phyloP scores from a whole-genome alignment of 1,139 yeast genomes.

The Lodderomyces parapsilosis region DNA sequence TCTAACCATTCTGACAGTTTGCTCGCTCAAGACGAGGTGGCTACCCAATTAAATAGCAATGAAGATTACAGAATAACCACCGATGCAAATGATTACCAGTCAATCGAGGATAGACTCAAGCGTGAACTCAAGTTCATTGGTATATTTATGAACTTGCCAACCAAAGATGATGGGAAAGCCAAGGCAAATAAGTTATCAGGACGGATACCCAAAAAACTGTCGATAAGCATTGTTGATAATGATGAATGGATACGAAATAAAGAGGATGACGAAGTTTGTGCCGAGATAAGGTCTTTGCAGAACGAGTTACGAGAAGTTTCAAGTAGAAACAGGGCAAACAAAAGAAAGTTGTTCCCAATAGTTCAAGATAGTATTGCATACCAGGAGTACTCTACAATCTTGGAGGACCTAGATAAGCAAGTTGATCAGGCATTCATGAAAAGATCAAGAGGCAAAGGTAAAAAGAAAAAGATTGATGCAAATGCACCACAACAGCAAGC shows the following conservation, averaged over 20 bases:
- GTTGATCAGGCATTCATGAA: constrained; percentile 92
- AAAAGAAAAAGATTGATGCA: constrained; percentile 63
- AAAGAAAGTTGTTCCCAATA: constrained; percentile 63
- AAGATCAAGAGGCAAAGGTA: constrained; percentile 78
- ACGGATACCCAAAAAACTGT: constrained; percentile 18
- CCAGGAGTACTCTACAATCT: constrained; percentile 87
- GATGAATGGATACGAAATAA: constrained; percentile 76
- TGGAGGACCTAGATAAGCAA: constrained; percentile 93
- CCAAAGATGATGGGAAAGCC: constrained; percentile 22
- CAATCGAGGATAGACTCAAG: constrained; percentile 83
- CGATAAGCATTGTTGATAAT: constrained; percentile 49
- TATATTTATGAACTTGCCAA: constrained; percentile 67
- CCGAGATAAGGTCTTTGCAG: constrained; percentile 77
- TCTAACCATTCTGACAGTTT: not conserved
- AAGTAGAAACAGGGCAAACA: constrained; percentile 63
- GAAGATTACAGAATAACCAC: constrained; percentile 37
- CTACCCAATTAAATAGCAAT: constrained; percentile 36
- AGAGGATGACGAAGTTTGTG: constrained; percentile 94
- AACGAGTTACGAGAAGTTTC: constrained; percentile 62
- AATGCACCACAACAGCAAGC: constrained; percentile 47
- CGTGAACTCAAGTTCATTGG: constrained; percentile 90
- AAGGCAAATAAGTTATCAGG: constrained; percentile 22
- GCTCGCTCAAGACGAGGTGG: constrained; percentile 31
- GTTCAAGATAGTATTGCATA: constrained; percentile 93
- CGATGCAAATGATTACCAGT: constrained; percentile 59